phyloP scores from a whole-genome alignment of 768 basidiomycete genomes.

The Mycena filopes region DNA sequence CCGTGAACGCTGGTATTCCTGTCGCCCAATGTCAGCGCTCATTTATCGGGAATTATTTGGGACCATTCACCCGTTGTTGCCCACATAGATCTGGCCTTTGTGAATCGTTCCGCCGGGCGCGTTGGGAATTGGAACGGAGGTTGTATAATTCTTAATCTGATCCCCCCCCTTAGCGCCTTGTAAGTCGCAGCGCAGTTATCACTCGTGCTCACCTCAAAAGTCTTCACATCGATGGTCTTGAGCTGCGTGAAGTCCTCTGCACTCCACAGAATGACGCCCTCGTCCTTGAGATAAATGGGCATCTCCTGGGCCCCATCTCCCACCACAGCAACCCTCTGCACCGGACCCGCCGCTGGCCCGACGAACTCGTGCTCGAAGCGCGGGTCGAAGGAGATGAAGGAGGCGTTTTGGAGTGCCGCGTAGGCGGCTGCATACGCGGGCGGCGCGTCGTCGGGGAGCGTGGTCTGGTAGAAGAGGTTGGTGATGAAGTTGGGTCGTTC shows the following conservation, averaged over 20 bases:
- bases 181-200: too few species aligned
- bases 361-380: conserved; percentile 16
- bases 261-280: conserved; percentile 17
- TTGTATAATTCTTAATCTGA: conserved; percentile 21
- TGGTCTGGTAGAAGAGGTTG: conserved; percentile 19
- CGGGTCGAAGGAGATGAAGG: conserved; percentile 22
- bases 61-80: conserved; percentile 9
- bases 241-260: conserved; percentile 13
- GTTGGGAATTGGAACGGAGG: conserved; percentile 12
- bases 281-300: conserved; percentile 21
- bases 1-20: conserved; percentile 2
- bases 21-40: too few species aligned
- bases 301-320: conserved; percentile 22
- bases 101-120: conserved; percentile 18
- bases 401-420: conserved; percentile 13
- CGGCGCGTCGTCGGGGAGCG: conserved; percentile 10
- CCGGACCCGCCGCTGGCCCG: conserved; percentile 14
- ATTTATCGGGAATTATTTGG: background rate
- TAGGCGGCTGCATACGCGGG: conserved; percentile 6
- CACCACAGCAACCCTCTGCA: conserved; percentile 6
- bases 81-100: conserved; percentile 21
- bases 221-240: conserved; percentile 17
- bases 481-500: conserved; percentile 14
- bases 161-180: too few species aligned
- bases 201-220: conserved; percentile 1